Conservation (phyloP, 371 early-diverging fungal genomes). For the Syncephalastrum racemosum region DNA sequence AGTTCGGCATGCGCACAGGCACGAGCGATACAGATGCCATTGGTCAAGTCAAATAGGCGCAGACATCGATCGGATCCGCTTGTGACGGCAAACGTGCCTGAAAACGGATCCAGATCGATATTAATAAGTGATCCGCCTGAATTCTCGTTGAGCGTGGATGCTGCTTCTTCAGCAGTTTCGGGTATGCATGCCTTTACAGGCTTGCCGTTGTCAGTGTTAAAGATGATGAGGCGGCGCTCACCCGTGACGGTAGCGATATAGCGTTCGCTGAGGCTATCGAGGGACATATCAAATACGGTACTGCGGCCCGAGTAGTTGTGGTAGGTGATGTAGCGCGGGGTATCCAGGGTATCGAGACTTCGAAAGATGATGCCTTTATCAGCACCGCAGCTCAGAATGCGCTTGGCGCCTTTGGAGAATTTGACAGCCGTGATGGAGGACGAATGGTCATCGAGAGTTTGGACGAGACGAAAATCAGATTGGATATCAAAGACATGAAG, state of each 20-base stretch:
- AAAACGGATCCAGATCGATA: slow-evolving; percentile 68
- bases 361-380: slow-evolving; percentile 87
- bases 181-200: slow-evolving; percentile 60
- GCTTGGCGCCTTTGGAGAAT: slow-evolving; percentile 64
- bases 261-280: slow-evolving; percentile 57
- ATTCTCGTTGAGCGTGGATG: slow-evolving; percentile 46
- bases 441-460: slow-evolving; percentile 87
- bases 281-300: slow-evolving; percentile 72
- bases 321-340: slow-evolving; percentile 50
- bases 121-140: slow-evolving; percentile 62
- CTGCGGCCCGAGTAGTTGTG: slow-evolving; percentile 74
- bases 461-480: slow-evolving; percentile 58
- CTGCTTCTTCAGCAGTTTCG: slow-evolving; percentile 55
- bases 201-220: slow-evolving; percentile 69
- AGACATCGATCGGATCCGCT: slow-evolving; percentile 76
- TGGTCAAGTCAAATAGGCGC: slow-evolving; percentile 72
- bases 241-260: slow-evolving; percentile 66
- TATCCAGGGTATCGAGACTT: slow-evolving; percentile 13
- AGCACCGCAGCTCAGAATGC: slow-evolving; percentile 79
- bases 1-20: slow-evolving; percentile 77
- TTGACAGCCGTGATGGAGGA: slow-evolving; percentile 79
- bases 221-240: slow-evolving; percentile 68
- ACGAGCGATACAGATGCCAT: slow-evolving; percentile 63
- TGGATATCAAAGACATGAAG: slow-evolving; percentile 77
- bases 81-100: slow-evolving; percentile 72